phyloP scores from a whole-genome alignment of 257 asterid species.

The Sherardia arvensis region DNA sequence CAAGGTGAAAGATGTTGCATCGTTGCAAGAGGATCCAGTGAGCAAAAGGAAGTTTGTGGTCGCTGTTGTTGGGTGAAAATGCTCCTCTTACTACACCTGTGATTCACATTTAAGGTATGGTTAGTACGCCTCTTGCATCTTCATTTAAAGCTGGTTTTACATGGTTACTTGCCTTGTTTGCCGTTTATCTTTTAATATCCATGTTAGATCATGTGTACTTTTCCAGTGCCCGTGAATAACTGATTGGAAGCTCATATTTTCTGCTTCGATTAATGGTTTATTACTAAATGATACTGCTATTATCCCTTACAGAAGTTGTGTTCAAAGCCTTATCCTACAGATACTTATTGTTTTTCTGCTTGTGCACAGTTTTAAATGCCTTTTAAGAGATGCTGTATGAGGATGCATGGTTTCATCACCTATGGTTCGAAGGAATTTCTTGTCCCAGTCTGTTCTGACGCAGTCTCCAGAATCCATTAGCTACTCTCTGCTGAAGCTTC shows the following conservation, averaged over 20 bases:
- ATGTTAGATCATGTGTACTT: neutral
- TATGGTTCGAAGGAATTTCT: neutral
- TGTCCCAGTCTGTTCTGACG: neutral
- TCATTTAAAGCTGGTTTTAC: too few species aligned
- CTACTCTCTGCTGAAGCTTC: neutral
- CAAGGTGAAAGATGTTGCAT: conserved; percentile 64
- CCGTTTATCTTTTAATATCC: neutral
- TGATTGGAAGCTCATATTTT: too few species aligned
- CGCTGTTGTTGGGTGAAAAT: conserved; percentile 49
- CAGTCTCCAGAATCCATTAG: neutral
- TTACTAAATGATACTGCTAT: neutral
- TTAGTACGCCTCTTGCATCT: conserved; percentile 5
- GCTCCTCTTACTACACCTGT: conserved; percentile 6
- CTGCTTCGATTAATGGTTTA: neutral
- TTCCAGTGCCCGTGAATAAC: neutral
- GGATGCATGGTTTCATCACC: neutral
- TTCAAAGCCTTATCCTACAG: neutral
- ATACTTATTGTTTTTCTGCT: neutral
- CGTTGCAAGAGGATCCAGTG: conserved; percentile 61
- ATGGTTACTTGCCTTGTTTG: too few species aligned
- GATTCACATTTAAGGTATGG: conserved; percentile 25
- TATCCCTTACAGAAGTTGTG: neutral
- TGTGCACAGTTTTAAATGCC: neutral
- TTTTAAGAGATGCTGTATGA: neutral
- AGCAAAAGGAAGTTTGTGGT: conserved; percentile 52